These are phyloP conservation scores for Neurospora sp. DNA, from an alignment of 495 filamentous ascomycete genomes.

Conservation along the genomic window DNA sequence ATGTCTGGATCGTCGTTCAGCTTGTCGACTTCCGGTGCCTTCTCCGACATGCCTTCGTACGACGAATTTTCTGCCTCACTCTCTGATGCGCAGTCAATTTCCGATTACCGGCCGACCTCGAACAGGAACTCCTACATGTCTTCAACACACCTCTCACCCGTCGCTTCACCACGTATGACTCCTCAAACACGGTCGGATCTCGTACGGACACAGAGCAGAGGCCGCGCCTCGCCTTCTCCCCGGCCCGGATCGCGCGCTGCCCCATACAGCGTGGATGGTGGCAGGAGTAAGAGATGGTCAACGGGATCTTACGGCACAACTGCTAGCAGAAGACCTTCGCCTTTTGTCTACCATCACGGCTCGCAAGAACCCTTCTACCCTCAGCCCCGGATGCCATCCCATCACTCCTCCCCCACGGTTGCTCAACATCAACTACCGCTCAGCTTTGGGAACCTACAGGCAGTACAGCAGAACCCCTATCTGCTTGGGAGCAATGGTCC, in stretches of 20 bases:
- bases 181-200: conserved; percentile 45
- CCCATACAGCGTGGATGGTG: conserved; percentile 51
- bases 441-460: conserved; percentile 44
- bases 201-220: conserved; percentile 48
- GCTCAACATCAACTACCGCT: conserved; percentile 41
- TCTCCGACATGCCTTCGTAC: conserved; percentile 49
- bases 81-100: conserved; percentile 44
- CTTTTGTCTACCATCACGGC: conserved; percentile 41
- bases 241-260: conserved; percentile 51
- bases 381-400: conserved; percentile 35
- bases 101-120: conserved; percentile 46
- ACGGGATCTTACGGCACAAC: conserved; percentile 52
- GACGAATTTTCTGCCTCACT: conserved; percentile 49
- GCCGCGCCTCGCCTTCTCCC: conserved; percentile 55
- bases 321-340: conserved; percentile 41
- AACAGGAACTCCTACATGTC: conserved; percentile 50
- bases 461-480: conserved; percentile 42
- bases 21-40: conserved; percentile 45
- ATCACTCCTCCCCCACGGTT: conserved; percentile 45
- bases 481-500: conserved; percentile 34
- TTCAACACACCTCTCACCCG: conserved; percentile 47
- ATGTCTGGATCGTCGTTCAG: conserved; percentile 52
- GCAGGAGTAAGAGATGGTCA: conserved; percentile 60
- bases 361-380: conserved; percentile 40
- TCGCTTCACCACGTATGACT: conserved; percentile 50